These are phyloP conservation scores for Bryoglossum gracile DNA, from an alignment of 495 filamentous ascomycete species.

Conservation along the genomic window DNA sequence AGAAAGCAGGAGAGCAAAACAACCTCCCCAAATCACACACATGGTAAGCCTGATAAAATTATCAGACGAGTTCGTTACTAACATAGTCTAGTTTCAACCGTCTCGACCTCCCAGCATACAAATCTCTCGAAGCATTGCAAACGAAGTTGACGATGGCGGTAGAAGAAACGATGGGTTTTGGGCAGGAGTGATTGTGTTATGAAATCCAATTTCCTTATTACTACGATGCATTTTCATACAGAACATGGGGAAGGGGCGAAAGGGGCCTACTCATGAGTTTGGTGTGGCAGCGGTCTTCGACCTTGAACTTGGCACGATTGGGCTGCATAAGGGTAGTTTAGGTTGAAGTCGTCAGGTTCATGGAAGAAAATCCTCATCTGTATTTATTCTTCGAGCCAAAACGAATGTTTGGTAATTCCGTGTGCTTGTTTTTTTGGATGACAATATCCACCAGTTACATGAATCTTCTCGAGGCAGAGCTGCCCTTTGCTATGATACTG, in stretches of 20 bases:
- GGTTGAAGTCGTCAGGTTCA: constrained; percentile 4
- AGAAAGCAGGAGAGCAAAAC: constrained; percentile 84
- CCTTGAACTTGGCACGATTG: not conserved
- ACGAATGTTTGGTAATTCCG: not conserved
- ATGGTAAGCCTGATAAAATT: constrained; percentile 57
- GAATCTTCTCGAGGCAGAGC: no score
- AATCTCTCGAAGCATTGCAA: constrained; percentile 73
- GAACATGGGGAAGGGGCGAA: not conserved
- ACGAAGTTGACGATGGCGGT: constrained; percentile 91
- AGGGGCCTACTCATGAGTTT: not conserved
- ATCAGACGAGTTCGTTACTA: constrained; percentile 24
- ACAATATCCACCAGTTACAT: no score
- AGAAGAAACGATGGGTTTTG: constrained; percentile 98
- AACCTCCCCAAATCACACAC: constrained; percentile 97
- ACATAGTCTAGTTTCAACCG: constrained; percentile 77
- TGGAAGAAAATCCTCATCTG: constrained; percentile 13
- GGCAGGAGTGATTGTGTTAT: constrained; percentile 67
- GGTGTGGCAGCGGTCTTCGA: constrained; percentile 3
- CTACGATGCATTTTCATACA: constrained; percentile 18
- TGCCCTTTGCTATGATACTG: no score
- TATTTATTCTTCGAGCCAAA: constrained; percentile 8
- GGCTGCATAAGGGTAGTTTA: no score
- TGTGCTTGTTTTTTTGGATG: no score
- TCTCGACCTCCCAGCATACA: constrained; percentile 91
- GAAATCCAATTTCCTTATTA: constrained; percentile 1